Evolutionary conservation across 108 stramenopile genomes (phyloP).

Genomic region (Nitzschia palea): DNA sequence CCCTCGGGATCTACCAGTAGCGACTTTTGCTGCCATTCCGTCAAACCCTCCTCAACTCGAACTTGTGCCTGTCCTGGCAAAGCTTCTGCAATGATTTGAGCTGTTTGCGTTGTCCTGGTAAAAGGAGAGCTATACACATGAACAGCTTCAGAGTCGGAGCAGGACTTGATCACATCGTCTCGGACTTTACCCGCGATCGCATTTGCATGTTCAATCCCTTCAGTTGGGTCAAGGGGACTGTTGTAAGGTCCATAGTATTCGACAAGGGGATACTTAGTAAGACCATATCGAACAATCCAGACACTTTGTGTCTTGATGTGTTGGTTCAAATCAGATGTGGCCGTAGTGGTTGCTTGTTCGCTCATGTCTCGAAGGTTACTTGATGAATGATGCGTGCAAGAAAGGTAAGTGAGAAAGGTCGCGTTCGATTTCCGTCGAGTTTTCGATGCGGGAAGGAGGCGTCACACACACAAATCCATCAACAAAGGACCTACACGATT

Average conservation of each 20-base stretch:
- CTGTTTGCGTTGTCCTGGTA: slow-evolving; percentile 60
- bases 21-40: slow-evolving; percentile 77
- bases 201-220: slow-evolving; percentile 62
- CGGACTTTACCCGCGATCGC: slow-evolving; percentile 56
- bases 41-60: slow-evolving; percentile 62
- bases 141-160: slow-evolving; percentile 24
- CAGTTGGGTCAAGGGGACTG: slow-evolving; percentile 55
- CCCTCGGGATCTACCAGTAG: slow-evolving; percentile 62
- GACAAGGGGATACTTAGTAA: slow-evolving; percentile 61
- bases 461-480: too few relatives aligned
- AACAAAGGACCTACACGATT: too few relatives aligned
- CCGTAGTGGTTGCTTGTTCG: too few relatives aligned
- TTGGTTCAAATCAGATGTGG: too few relatives aligned
- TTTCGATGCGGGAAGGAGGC: too few relatives aligned
- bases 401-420: too few relatives aligned
- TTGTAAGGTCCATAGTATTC: slow-evolving; percentile 61
- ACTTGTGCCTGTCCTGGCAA: slow-evolving; percentile 15
- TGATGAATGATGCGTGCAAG: too few relatives aligned
- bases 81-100: slow-evolving; percentile 51
- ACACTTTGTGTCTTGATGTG: slow-evolving; percentile 30
- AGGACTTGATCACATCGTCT: slow-evolving; percentile 5
- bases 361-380: too few relatives aligned
- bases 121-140: slow-evolving; percentile 64
- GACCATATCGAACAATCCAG: slow-evolving; percentile 49
- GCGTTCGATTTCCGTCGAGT: too few relatives aligned